phyloP scores from a whole-genome alignment of 805 yeast genomes.

The Barnettozyma wickerhamii region DNA sequence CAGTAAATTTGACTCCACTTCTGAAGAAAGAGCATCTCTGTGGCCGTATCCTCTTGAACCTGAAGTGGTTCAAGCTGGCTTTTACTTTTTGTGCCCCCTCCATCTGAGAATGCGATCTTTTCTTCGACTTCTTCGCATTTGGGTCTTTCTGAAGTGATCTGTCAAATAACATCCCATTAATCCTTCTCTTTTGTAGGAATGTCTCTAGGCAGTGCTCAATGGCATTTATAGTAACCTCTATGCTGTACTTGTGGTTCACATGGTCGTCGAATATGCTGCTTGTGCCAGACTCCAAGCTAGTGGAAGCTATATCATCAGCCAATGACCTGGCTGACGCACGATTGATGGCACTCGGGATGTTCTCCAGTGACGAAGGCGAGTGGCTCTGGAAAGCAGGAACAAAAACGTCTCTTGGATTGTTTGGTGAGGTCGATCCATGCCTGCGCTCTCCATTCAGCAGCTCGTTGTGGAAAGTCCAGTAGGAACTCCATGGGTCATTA shows the following conservation, averaged over 20 bases:
- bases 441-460: neutral
- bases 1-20: constrained; percentile 14
- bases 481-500: neutral
- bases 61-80: neutral
- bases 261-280: neutral
- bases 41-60: constrained; percentile 14
- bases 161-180: neutral
- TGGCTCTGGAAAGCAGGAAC: neutral
- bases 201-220: constrained; percentile 1
- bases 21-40: constrained; percentile 14
- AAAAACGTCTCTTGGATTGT: neutral
- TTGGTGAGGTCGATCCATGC: neutral
- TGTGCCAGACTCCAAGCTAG: neutral
- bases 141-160: neutral
- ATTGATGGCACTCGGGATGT: neutral
- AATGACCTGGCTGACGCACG: neutral
- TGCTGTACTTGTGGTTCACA: neutral
- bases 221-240: too few relatives aligned
- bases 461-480: neutral
- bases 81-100: constrained; percentile 14
- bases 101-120: neutral
- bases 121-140: neutral
- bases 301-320: neutral
- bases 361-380: neutral
- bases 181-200: constrained; percentile 2